Evolutionary conservation across 2,329 filamentous ascomycete species (phyloP).

Genomic region (Claviceps maximensis): DNA sequence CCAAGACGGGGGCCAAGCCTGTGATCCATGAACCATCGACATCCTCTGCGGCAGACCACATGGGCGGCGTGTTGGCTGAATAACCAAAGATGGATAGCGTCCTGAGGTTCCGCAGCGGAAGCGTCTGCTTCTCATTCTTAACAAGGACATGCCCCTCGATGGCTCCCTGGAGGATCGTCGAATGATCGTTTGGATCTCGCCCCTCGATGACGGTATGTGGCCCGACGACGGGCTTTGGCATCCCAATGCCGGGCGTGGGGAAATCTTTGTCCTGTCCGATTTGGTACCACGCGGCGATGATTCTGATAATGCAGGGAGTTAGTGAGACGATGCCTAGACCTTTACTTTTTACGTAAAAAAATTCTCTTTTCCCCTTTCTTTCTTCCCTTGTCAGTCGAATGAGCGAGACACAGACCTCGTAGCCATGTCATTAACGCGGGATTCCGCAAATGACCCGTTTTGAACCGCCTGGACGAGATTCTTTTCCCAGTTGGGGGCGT

Average conservation of each 20-base stretch:
- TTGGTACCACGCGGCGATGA: constrained; percentile 42
- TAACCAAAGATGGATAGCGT: constrained; percentile 48
- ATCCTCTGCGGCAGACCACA: neutral
- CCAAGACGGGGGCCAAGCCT: neutral
- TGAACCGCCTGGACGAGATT: constrained; percentile 47
- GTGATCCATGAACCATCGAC: neutral
- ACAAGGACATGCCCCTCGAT: constrained; percentile 51
- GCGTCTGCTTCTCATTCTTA: constrained; percentile 42
- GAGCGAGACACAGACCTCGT: constrained; percentile 19
- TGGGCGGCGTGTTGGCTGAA: constrained; percentile 31
- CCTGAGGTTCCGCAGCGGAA: constrained; percentile 38
- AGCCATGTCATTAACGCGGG: constrained; percentile 48
- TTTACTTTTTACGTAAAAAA: no score
- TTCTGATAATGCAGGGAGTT: constrained; percentile 10
- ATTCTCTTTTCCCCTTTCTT: neutral
- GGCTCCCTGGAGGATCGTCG: constrained; percentile 37
- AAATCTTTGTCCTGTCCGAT: constrained; percentile 37
- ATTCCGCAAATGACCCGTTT: constrained; percentile 43
- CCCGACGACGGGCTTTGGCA: constrained; percentile 32
- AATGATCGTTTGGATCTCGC: constrained; percentile 29
- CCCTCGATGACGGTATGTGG: constrained; percentile 42
- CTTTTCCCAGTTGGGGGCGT: constrained; percentile 24
- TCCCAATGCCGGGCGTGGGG: constrained; percentile 33
- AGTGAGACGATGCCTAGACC: neutral
- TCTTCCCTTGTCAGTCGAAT: neutral